Conservation (phyloP, 345 rosid genomes). For the Psidium friedrichsthalianum region DNA sequence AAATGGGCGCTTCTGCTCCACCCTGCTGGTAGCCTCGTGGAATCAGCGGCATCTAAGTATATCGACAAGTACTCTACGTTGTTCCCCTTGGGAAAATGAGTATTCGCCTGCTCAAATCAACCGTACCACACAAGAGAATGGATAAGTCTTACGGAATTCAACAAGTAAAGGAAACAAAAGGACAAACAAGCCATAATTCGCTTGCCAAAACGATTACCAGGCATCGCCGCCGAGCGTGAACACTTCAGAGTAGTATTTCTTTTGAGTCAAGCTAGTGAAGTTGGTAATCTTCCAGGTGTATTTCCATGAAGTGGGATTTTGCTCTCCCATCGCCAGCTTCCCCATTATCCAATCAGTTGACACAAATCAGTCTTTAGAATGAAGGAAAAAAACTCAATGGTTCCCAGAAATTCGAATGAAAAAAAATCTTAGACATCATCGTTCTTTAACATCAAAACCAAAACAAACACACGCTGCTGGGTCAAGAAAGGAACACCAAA, state of each 20-base stretch:
- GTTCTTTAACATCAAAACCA: neutral
- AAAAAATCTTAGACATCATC: neutral
- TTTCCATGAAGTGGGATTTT: constrained; percentile 1
- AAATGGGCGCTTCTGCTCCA: constrained; percentile 17
- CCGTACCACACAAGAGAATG: constrained; percentile 36
- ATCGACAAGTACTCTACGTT: constrained; percentile 6
- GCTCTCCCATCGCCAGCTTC: neutral
- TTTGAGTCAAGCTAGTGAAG: constrained; percentile 4
- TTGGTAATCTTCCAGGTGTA: constrained; percentile 16
- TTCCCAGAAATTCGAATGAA: neutral
- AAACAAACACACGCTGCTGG: neutral
- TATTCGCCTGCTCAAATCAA: constrained; percentile 12
- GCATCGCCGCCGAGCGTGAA: constrained; percentile 3
- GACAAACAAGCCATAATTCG: neutral
- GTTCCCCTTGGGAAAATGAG: constrained; percentile 17
- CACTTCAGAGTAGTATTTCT: constrained; percentile 8
- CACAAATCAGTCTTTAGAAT: neutral
- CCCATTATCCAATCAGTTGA: neutral
- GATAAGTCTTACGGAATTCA: constrained; percentile 13
- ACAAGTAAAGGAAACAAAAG: neutral
- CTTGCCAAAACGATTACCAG: constrained; percentile 6
- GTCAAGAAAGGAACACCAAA: neutral
- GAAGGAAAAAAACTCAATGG: neutral
- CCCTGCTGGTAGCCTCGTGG: constrained; percentile 8
- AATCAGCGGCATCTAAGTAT: constrained; percentile 13